Conservation (phyloP, 768 basidiomycete species). For the Russula vinacea region DNA sequence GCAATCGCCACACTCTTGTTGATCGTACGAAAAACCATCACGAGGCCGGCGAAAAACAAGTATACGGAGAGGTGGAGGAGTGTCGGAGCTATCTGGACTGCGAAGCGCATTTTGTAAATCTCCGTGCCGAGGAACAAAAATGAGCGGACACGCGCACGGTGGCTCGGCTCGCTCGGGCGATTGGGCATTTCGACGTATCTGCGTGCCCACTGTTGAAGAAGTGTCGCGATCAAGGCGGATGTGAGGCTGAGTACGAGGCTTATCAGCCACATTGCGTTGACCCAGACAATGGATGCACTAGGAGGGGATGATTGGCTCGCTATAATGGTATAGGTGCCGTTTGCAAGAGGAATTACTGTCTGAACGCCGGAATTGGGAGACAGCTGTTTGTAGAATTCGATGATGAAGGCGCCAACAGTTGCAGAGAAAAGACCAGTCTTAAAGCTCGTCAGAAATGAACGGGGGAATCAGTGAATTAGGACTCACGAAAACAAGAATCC, state of each 20-base stretch:
- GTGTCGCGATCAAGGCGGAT: background rate
- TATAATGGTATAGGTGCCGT: background rate
- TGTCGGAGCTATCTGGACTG: background rate
- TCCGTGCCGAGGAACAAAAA: background rate
- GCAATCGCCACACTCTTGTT: background rate
- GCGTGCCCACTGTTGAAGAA: background rate
- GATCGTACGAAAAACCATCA: background rate
- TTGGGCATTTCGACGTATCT: background rate
- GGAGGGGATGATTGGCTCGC: background rate
- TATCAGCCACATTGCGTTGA: background rate
- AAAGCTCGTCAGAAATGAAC: background rate
- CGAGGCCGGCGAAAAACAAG: background rate
- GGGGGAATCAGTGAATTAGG: background rate
- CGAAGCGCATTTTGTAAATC: background rate
- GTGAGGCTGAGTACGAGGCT: background rate
- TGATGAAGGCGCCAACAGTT: background rate
- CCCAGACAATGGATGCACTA: background rate
- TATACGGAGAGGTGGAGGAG: background rate
- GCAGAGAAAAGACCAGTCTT: background rate
- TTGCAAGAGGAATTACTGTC: background rate
- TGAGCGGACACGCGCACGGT: background rate
- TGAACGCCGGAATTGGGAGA: background rate
- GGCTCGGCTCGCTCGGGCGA: background rate
- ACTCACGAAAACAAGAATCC: background rate
- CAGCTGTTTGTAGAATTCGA: background rate